phyloP scores from a whole-genome alignment of 108 stramenopile genomes.

The Cylindrotheca fusiformis region DNA sequence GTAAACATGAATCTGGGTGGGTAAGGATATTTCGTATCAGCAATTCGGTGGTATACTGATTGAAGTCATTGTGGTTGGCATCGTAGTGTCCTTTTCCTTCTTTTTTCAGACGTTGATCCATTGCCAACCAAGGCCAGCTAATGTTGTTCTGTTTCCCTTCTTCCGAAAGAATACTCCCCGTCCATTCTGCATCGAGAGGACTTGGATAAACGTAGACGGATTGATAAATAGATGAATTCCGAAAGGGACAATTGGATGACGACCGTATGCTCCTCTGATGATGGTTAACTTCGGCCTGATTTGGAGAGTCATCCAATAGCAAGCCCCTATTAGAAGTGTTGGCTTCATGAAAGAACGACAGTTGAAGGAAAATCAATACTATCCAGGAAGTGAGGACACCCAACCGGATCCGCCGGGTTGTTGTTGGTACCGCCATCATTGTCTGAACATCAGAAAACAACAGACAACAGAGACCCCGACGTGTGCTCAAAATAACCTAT shows the following conservation, averaged over 20 bases:
- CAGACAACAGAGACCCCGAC: no score
- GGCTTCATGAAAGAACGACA: no score
- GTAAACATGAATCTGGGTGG: conserved; percentile 33
- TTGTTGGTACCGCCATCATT: no score
- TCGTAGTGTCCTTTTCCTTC: conserved; percentile 26
- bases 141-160: background rate
- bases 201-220: conserved; percentile 36
- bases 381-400: no score
- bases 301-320: no score
- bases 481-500: no score
- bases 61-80: conserved; percentile 11
- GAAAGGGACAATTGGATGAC: conserved; percentile 27
- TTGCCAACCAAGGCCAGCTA: conserved; percentile 26
- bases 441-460: no score
- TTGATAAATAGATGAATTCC: conserved; percentile 32
- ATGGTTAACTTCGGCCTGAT: no score
- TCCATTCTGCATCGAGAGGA: conserved; percentile 23
- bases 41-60: conserved; percentile 36
- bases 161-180: conserved; percentile 31
- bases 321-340: no score
- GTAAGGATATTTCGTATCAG: conserved; percentile 39
- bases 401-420: no score
- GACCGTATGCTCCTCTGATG: no score
- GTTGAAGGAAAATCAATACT: no score
- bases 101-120: conserved; percentile 5